Evolutionary conservation across 2,329 filamentous ascomycete genomes (phyloP).

Genomic region (Curvularia sp.): DNA sequence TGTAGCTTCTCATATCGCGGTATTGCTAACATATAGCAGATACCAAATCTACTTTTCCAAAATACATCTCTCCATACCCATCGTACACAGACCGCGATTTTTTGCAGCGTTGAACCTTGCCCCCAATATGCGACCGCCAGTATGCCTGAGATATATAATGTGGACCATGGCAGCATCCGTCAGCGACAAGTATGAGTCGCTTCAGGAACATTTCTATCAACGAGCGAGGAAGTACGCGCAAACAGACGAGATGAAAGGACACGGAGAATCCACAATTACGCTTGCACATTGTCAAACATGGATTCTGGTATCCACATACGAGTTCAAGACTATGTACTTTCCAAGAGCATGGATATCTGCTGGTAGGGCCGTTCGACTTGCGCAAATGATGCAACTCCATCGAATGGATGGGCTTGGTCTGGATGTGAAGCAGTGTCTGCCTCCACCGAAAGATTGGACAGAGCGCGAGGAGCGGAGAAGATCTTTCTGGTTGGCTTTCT

Average conservation of each 20-base stretch:
- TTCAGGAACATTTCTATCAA: constrained; percentile 90
- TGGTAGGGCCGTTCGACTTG: constrained; percentile 78
- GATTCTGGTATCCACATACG: constrained; percentile 78
- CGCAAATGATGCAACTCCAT: constrained; percentile 92
- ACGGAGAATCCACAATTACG: constrained; percentile 87
- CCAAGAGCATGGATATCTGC: constrained; percentile 94
- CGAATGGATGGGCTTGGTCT: constrained; percentile 80
- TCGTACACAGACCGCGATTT: constrained; percentile 89
- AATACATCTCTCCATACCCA: constrained; percentile 81
- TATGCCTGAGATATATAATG: constrained; percentile 90
- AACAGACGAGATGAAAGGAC: constrained; percentile 87
- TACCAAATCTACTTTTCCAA: constrained; percentile 91
- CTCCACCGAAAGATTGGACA: constrained; percentile 88
- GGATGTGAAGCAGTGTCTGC: constrained; percentile 91
- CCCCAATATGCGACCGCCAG: constrained; percentile 83
- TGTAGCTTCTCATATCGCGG: not conserved
- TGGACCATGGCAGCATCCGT: constrained; percentile 93
- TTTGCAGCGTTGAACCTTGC: constrained; percentile 87
- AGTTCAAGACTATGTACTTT: constrained; percentile 98
- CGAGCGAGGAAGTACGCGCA: constrained; percentile 90
- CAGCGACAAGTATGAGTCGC: constrained; percentile 77
- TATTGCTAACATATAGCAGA: constrained; percentile 52
- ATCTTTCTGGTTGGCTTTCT: constrained; percentile 95
- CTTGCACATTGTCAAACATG: constrained; percentile 87
- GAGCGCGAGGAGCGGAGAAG: constrained; percentile 89